These are phyloP conservation scores for Trapa incisa DNA, from an alignment of 345 rosid species.

Conservation along the genomic window DNA sequence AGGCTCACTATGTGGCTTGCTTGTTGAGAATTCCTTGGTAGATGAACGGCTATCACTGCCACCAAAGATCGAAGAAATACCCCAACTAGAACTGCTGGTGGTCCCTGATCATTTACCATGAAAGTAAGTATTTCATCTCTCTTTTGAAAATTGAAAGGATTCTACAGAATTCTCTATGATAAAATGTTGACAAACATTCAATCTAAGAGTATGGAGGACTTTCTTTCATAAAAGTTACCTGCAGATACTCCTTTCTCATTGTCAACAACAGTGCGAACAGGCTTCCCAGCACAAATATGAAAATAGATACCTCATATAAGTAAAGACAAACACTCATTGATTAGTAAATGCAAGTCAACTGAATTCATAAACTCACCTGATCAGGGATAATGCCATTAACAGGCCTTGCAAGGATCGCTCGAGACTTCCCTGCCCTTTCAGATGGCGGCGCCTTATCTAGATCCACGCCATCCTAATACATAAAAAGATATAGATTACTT, in stretches of 20 bases:
- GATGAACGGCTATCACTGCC: constrained; percentile 44
- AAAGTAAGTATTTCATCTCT: background rate
- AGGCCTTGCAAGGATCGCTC: constrained; percentile 80
- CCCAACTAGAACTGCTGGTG: constrained; percentile 64
- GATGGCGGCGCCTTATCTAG: constrained; percentile 63
- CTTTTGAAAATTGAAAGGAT: background rate
- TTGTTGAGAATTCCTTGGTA: constrained; percentile 44
- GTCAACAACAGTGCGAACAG: constrained; percentile 42
- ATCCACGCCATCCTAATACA: constrained; percentile 56
- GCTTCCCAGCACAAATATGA: constrained; percentile 21
- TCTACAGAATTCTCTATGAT: background rate
- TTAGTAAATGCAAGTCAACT: constrained; percentile 1
- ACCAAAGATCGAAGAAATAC: constrained; percentile 82
- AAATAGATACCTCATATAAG: background rate
- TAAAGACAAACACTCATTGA: background rate
- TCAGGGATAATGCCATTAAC: constrained; percentile 75
- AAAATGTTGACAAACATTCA: background rate
- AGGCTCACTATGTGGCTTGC: constrained; percentile 46
- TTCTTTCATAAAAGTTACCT: constrained; percentile 27
- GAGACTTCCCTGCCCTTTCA: constrained; percentile 51
- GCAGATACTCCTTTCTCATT: constrained; percentile 51
- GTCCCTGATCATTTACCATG: constrained; percentile 21
- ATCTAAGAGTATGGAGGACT: background rate
- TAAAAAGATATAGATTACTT: constrained; percentile 1
- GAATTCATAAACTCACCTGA: constrained; percentile 41